phyloP scores from a whole-genome alignment of 306 rosid genomes.

The Fragaria ananassa region DNA sequence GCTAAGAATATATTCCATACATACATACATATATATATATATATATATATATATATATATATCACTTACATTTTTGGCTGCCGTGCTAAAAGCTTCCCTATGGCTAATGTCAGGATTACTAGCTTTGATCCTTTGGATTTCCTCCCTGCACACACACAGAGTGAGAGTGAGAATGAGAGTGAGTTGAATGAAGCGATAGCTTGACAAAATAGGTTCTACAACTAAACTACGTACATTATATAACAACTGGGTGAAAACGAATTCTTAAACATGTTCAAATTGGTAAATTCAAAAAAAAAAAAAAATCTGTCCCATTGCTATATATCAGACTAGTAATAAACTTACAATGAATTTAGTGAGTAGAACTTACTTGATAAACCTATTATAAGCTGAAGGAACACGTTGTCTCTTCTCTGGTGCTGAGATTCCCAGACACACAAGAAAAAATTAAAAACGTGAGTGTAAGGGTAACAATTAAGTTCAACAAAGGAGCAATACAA shows the following conservation, averaged over 20 bases:
- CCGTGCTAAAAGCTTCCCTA: constrained; percentile 95
- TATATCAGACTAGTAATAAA: background rate
- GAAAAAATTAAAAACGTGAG: background rate
- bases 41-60: background rate
- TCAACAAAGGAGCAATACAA: background rate
- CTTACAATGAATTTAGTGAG: background rate
- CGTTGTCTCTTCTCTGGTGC: constrained; percentile 97
- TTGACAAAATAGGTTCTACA: background rate
- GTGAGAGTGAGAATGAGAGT: background rate
- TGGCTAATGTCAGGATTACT: constrained; percentile 91
- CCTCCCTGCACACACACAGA: constrained; percentile 55
- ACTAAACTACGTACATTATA: background rate
- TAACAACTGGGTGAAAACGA: background rate
- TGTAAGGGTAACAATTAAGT: background rate
- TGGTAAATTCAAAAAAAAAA: no score
- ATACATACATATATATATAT: no score
- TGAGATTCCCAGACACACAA: constrained; percentile 29
- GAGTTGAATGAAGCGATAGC: background rate
- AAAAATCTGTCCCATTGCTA: background rate
- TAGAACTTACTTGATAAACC: constrained; percentile 83
- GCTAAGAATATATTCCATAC: background rate
- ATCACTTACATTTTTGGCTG: constrained; percentile 89
- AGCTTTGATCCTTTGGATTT: constrained; percentile 98
- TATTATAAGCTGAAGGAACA: constrained; percentile 96
- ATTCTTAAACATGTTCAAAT: background rate